Conservation (phyloP, 495 filamentous ascomycete species). For the Neurospora terricola region DNA sequence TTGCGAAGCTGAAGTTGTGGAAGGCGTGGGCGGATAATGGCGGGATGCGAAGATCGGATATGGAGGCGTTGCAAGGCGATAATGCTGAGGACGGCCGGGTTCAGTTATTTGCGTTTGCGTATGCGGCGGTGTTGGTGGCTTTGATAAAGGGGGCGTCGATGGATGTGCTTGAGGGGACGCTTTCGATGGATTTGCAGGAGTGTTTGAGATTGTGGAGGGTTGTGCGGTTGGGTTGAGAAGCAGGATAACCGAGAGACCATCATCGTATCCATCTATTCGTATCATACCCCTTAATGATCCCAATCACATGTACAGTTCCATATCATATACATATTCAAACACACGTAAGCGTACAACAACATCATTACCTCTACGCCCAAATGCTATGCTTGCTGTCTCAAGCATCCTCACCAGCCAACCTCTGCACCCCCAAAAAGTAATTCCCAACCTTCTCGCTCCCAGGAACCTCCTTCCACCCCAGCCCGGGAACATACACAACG, state of each 20-base stretch:
- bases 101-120: constrained; percentile 30
- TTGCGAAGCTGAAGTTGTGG: constrained; percentile 45
- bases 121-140: constrained; percentile 42
- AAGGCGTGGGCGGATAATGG: constrained; percentile 48
- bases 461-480: constrained; percentile 80
- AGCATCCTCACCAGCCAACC: constrained; percentile 2
- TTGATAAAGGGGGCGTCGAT: constrained; percentile 38
- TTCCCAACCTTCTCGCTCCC: constrained; percentile 86
- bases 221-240: constrained; percentile 41
- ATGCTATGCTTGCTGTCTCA: no score
- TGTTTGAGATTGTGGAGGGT: constrained; percentile 49
- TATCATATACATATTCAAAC: no score
- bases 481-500: constrained; percentile 77
- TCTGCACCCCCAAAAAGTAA: constrained; percentile 90
- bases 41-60: constrained; percentile 46
- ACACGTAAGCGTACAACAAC: background rate
- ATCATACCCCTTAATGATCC: no score
- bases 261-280: no score
- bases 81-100: constrained; percentile 8
- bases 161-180: constrained; percentile 33
- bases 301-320: no score
- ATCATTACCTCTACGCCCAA: no score
- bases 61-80: constrained; percentile 32
- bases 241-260: no score
- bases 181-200: constrained; percentile 52